These are phyloP conservation scores for Phialophora macrospora DNA, from an alignment of 2,329 filamentous ascomycete genomes.

Conservation along the genomic window DNA sequence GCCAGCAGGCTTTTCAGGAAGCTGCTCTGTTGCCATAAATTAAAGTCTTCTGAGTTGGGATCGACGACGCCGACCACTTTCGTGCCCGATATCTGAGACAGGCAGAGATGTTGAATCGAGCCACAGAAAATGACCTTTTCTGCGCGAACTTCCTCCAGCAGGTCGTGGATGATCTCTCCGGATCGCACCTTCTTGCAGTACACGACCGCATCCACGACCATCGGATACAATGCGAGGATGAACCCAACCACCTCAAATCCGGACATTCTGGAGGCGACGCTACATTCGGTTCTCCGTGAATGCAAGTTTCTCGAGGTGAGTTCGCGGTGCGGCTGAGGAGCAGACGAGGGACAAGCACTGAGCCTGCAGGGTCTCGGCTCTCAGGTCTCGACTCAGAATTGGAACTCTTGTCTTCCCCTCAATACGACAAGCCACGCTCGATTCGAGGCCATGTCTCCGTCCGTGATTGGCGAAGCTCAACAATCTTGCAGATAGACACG, in stretches of 20 bases:
- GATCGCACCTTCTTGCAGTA: not conserved
- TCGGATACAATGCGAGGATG: not conserved
- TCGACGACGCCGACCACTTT: not conserved
- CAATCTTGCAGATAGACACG: not conserved
- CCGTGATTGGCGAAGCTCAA: not conserved
- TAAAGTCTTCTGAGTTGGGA: not conserved
- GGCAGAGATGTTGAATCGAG: slow-evolving; percentile 12
- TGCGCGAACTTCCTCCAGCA: slow-evolving; percentile 6
- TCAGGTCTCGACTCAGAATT: not conserved
- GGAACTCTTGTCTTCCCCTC: not conserved
- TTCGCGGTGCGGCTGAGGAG: not conserved
- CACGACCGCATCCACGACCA: not conserved
- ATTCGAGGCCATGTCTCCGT: not conserved
- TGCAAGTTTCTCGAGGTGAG: not conserved
- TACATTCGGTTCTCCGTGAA: not conserved
- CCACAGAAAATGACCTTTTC: slow-evolving; percentile 8
- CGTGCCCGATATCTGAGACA: not conserved
- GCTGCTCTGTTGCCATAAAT: not conserved
- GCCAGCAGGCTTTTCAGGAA: not conserved
- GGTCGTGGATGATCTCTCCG: slow-evolving; percentile 10
- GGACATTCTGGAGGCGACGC: not conserved
- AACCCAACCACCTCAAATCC: not conserved
- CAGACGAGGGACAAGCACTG: not conserved
- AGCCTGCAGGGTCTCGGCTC: not conserved
- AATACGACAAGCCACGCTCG: not conserved